Evolutionary conservation across 225 moss, liverwort and hornwort genomes (phyloP).

Genomic region (Sphagnum tenellum): DNA sequence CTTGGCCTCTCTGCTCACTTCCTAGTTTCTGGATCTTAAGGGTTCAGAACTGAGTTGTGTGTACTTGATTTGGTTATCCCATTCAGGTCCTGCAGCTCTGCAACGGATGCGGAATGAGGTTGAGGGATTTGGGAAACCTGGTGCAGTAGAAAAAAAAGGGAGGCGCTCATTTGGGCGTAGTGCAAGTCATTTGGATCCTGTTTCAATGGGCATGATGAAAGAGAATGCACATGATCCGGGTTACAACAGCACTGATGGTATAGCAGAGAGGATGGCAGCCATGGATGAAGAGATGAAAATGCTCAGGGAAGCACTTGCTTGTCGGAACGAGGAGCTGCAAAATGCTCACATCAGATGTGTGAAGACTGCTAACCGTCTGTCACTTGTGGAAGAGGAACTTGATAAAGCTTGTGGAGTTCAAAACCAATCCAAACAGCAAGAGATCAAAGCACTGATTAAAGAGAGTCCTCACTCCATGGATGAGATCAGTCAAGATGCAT

Average conservation of each 20-base stretch:
- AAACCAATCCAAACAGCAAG: not conserved
- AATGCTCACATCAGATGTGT: conserved; percentile 62
- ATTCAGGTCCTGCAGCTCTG: conserved; percentile 38
- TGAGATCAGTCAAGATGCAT: conserved; percentile 14
- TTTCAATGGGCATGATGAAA: conserved; percentile 8
- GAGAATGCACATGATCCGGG: conserved; percentile 13
- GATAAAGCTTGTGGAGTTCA: conserved; percentile 6
- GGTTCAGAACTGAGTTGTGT: not conserved
- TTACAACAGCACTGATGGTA: conserved; percentile 18
- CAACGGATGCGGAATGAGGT: conserved; percentile 63
- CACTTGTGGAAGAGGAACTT: conserved; percentile 59
- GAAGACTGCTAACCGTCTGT: conserved; percentile 69
- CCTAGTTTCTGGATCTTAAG: not conserved
- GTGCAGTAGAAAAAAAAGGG: conserved; percentile 30
- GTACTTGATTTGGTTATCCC: not conserved
- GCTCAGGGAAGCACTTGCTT: conserved; percentile 59
- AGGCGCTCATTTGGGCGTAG: conserved; percentile 35
- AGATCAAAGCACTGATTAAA: not conserved
- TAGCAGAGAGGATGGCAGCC: conserved; percentile 34
- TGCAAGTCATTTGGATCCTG: conserved; percentile 21
- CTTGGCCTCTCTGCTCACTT: not conserved
- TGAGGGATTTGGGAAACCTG: conserved; percentile 33
- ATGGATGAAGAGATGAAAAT: conserved; percentile 67
- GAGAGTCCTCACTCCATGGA: conserved; percentile 11
- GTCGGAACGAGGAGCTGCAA: conserved; percentile 63